Conservation (phyloP, 129 eudicot genomes). For the Pittosporum tobira region DNA sequence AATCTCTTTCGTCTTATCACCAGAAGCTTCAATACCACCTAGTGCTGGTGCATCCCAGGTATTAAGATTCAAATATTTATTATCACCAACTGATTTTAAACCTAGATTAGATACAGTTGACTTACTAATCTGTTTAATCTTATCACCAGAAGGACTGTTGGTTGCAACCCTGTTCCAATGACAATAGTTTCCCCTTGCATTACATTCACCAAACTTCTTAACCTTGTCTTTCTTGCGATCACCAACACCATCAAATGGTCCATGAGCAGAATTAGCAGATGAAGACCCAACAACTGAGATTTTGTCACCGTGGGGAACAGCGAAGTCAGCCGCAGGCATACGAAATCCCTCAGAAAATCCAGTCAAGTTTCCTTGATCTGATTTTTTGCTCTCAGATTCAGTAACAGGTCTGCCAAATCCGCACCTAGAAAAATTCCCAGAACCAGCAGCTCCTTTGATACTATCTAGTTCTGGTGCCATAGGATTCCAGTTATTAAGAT, state of each 20-base stretch:
- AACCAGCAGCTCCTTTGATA: too few species aligned
- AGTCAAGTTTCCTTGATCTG: conserved; percentile 2
- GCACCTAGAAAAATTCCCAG: too few species aligned
- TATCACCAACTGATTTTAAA: neutral
- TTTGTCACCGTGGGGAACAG: conserved; percentile 6
- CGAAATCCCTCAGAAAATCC: conserved; percentile 19
- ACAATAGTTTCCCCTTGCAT: neutral
- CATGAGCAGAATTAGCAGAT: neutral
- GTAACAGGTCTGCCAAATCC: neutral
- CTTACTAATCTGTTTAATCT: conserved; percentile 9
- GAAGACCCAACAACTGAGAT: neutral
- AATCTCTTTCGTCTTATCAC: conserved; percentile 11
- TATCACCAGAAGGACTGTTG: conserved; percentile 12
- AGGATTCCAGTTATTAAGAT: too few species aligned
- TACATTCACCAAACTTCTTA: neutral
- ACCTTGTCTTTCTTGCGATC: conserved; percentile 2
- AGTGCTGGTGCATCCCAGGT: neutral
- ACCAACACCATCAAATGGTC: neutral
- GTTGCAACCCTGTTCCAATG: neutral
- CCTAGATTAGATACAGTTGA: neutral
- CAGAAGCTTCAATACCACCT: conserved; percentile 5
- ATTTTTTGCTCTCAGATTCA: neutral
- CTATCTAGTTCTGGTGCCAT: too few species aligned
- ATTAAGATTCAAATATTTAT: conserved; percentile 9
- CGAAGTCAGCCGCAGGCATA: conserved; percentile 8